These are phyloP conservation scores for Chlorella sp. DNA, from an alignment of 139 green algal species.

Conservation along the genomic window DNA sequence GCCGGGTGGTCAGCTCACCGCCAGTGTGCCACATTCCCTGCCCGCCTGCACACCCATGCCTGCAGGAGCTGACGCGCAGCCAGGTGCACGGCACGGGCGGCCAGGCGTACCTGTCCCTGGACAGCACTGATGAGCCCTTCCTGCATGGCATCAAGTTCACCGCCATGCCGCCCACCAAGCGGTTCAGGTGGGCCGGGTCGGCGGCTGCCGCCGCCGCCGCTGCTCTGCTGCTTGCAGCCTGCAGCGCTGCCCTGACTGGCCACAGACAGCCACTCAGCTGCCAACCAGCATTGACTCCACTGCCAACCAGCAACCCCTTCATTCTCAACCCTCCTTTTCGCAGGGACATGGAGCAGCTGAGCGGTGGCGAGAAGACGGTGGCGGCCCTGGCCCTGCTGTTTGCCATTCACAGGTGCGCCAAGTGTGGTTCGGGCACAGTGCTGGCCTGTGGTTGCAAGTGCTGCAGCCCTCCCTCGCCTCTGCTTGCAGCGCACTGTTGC, in stretches of 20 bases:
- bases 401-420: conserved; percentile 83
- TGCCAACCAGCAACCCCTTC: neutral
- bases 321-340: neutral
- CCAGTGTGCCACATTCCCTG: too few species aligned
- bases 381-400: conserved; percentile 97
- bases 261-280: too few species aligned
- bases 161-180: conserved; percentile 96
- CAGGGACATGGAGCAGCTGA: conserved; percentile 96
- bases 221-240: too few species aligned
- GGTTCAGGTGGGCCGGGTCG: conserved; percentile 68
- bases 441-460: too few species aligned
- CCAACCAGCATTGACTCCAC: too few species aligned
- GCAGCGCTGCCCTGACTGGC: too few species aligned
- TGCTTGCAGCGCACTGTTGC: too few species aligned
- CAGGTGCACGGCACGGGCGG: conserved; percentile 77
- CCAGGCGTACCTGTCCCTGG: conserved; percentile 86
- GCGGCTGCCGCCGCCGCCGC: neutral
- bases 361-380: conserved; percentile 89
- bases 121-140: conserved; percentile 90
- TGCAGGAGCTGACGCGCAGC: conserved; percentile 75
- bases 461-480: too few species aligned
- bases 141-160: conserved; percentile 91
- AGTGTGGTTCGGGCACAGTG: too few species aligned
- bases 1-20: too few species aligned
- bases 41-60: neutral